Evolutionary conservation across 202 grass and related monocot species (phyloP), one percentile per base, ranked within the genome.

Genomic region (Schoenoplectus triqueter): DNA sequence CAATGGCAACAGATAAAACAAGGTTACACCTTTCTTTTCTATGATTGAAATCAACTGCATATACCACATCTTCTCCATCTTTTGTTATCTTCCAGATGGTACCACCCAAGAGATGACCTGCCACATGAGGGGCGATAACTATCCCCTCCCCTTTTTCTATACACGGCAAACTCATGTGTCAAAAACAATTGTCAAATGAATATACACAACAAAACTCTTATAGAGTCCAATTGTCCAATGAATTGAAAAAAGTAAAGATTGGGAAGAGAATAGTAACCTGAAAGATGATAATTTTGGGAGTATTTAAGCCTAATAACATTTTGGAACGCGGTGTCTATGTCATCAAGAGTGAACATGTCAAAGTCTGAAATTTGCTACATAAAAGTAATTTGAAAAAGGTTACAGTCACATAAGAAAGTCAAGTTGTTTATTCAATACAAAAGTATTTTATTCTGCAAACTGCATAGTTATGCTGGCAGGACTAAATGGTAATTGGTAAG

Each of bases 31-130:
- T 88, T 80, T 98, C 92, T 91, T 95, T 98, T 64, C 91, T 91
- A 89, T 98, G 95, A 90, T 98, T 98, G 57, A 95, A 98, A 42
- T 98, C 95, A 64, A 98, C 91, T 52, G 91, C 95, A 77, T 98
- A 98, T 54, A 98, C 64, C 0, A 98, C 88, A 78, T 98, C 93
- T 61, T 98, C 93, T 40, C 95, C 95, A 89, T 98, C 95, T 86
- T 98, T 95, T 59, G 95, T 98, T 84, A 98, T 98, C 90, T 95
- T 98, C 95, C 95, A 98, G 75, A 98, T 78, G 3, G 95, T 95
- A 50, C 93, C 91, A 0, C 95, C 93, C 91, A 98, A 89, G 88
- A 94, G 93, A 94, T 98, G 95, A 40, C 95, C 95, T 60, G 91
- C 88, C 56, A 95, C 95, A 84, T 95, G 91, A 17, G 95, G 95